Conservation (phyloP, 2,329 filamentous ascomycete genomes). For the Sarocladiaceae sp. region DNA sequence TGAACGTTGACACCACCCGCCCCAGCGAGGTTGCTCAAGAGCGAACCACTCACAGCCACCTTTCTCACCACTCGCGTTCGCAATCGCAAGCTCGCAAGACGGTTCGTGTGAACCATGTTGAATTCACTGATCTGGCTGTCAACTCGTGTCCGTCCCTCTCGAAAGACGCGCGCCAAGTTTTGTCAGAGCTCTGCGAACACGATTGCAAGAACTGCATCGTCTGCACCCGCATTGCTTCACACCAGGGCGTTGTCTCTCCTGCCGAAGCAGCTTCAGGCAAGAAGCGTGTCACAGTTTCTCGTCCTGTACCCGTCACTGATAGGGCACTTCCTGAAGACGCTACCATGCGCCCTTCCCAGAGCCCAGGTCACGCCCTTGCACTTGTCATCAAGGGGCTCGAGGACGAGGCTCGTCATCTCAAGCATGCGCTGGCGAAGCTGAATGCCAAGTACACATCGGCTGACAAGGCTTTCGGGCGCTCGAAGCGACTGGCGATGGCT, state of each 20-base stretch:
- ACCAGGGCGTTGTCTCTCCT: conserved; percentile 32
- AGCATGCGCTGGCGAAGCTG: conserved; percentile 60
- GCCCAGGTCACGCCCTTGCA: conserved; percentile 69
- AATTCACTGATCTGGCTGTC: conserved; percentile 12
- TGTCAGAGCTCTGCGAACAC: conserved; percentile 51
- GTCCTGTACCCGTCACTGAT: conserved; percentile 54
- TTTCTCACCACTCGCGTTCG: conserved; percentile 20
- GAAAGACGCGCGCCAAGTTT: conserved; percentile 45
- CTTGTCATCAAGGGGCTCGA: conserved; percentile 78
- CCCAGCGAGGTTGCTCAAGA: conserved; percentile 8
- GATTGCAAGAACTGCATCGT: conserved; percentile 54
- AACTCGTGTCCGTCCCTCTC: conserved; percentile 43
- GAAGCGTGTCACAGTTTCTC: conserved; percentile 58
- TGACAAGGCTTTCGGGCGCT: conserved; percentile 62
- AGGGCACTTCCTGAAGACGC: conserved; percentile 27
- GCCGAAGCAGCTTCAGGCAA: conserved; percentile 38
- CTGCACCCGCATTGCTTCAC: conserved; percentile 49
- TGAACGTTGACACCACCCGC: conserved; percentile 5
- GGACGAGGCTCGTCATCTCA: conserved; percentile 75
- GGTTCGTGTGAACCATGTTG: conserved; percentile 5
- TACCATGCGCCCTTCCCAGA: conserved; percentile 63
- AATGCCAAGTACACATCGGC: conserved; percentile 61
- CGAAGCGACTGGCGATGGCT: conserved; percentile 58
- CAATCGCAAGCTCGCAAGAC: conserved; percentile 18
- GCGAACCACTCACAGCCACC: conserved; percentile 20